Base-by-base conservation (phyloP, 805 yeast species). In the Sugiyamaella americana region DNA sequence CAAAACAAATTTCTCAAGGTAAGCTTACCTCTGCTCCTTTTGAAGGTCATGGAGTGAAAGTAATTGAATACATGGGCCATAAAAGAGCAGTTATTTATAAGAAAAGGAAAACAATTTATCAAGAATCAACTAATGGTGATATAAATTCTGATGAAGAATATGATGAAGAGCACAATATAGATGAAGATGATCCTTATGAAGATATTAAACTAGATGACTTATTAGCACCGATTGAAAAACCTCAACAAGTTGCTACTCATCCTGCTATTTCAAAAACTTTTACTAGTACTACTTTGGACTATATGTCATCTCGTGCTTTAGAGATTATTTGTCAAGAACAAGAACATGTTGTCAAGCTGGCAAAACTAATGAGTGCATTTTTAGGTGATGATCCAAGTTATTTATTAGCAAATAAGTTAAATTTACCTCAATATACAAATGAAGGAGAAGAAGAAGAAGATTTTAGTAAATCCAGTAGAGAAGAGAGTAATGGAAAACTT, bases 331-430 rank as follows among this genome's bases (percentile, higher is more conserved):
- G 86, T 59, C 75, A 76, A 37, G 98, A 93, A 59, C 95, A 87
- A 57, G 72, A 75, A 22, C 81, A 80, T 30, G 84, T 85, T n/a
- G 79, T 80, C 48, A 76, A 80, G 58, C 69, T 88, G 44, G 76
- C 83, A 38, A 79, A 78, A 57, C 70, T 91, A 39, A 73, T 93
- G 65, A 85, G 82, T 51, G 80, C 84, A 1, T 79, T 91, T 55
- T 70, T 91, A 42, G 96, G 97, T 3, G 98, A 91, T 60, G 91
- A 87, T 60, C 84, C 94, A 53, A 71, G 71, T 38, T 79, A 79
- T 46, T 65, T 83, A 35, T 68, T 79, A 18, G 86, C 85, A 30
- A 78, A 76, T 19, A 76, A 78, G 41, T 63, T 89, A 64, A 76
- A 79, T 20, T 69, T 88, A 29, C 83, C 87, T 1, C 71, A 66